Conservation (phyloP, 73 alveolate species). For the Paraurostyla sp. region DNA sequence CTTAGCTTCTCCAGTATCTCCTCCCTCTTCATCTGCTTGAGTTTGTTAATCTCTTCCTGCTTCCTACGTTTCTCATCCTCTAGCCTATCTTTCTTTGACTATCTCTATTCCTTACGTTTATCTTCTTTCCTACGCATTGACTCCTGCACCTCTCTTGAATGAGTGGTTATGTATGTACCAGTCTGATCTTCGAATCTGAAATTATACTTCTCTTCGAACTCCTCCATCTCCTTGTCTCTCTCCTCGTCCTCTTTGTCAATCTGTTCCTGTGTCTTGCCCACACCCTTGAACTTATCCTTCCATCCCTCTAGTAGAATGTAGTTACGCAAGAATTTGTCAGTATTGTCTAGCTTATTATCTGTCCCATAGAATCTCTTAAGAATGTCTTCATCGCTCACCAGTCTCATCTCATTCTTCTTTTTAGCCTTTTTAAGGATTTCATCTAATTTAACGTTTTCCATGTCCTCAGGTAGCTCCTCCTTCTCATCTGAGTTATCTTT, state of each 20-base stretch:
- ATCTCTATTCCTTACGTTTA: constrained; percentile 66
- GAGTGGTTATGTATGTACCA: constrained; percentile 63
- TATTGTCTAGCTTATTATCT: constrained; percentile 4
- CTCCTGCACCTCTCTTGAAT: constrained; percentile 65
- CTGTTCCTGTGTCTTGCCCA: constrained; percentile 58
- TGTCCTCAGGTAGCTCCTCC: constrained; percentile 37
- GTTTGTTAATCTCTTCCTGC: constrained; percentile 65
- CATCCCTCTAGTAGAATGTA: constrained; percentile 72
- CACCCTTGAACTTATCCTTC: constrained; percentile 67
- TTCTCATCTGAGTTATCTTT: constrained; percentile 43
- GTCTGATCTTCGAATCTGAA: constrained; percentile 74
- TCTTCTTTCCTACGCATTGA: constrained; percentile 64
- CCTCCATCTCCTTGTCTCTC: constrained; percentile 71
- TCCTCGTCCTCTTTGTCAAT: constrained; percentile 75
- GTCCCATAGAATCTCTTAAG: constrained; percentile 73
- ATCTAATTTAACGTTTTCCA: constrained; percentile 31
- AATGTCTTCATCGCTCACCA: constrained; percentile 47
- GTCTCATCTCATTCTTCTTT: constrained; percentile 26
- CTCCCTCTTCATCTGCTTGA: constrained; percentile 67
- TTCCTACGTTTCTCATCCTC: constrained; percentile 69
- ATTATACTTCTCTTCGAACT: constrained; percentile 72
- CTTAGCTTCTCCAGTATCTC: constrained; percentile 69
- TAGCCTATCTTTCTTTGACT: constrained; percentile 57
- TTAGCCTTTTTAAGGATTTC: constrained; percentile 39
- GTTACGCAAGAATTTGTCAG: constrained; percentile 73